Evolutionary conservation across 805 yeast genomes (phyloP), one percentile per base, ranked within the genome.

Genomic region (Spathaspora girioi): DNA sequence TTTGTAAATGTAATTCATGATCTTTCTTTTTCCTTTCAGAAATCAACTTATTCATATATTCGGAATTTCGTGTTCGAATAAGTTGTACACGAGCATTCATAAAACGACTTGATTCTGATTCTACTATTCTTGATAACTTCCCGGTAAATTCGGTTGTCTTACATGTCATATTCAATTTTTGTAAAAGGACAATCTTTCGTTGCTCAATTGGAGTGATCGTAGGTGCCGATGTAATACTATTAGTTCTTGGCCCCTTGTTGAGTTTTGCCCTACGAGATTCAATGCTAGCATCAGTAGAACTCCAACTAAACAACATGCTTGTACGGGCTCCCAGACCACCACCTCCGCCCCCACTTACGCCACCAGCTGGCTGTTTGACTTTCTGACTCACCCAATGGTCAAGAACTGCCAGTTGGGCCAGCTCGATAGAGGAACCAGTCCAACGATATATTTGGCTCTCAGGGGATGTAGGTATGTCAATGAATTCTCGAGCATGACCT

Each of bases 261-360:
- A 42, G 32, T 46, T 45, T 31, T 42, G 15, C 54, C 41, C 38
- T 50, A 29, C 77, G 58, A 1, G 65, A 64, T 20, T 63, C 66
- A 10, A 74, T 66, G 51, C 71, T 71, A 10, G 66, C 62, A 46
- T 74, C 79, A 29, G 71, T 67, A 1, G 77, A 71, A 15, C 77
- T 70, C 79, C 79, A 74, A 47, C 69, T 62, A 51, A 74, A 74
- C 38, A 74, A 61, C n/a, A 70, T 63, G 53, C 65, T 72, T 19
- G 73, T 64, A 47, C 52, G 40, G n/a, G n/a, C 35, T 11, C 35
- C 35, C 12, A 4, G 9, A 8, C 35, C 35, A 31, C 35, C 4
- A 5, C 10, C 10, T 4, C 35, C n/a, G 4, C 35, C 10, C 5
- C 17, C 19, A 15, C 45, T 17, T 23, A 41, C 11, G 20, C 43